phyloP scores from a whole-genome alignment of 208 protist species.

The Trypanosoma theileri region DNA sequence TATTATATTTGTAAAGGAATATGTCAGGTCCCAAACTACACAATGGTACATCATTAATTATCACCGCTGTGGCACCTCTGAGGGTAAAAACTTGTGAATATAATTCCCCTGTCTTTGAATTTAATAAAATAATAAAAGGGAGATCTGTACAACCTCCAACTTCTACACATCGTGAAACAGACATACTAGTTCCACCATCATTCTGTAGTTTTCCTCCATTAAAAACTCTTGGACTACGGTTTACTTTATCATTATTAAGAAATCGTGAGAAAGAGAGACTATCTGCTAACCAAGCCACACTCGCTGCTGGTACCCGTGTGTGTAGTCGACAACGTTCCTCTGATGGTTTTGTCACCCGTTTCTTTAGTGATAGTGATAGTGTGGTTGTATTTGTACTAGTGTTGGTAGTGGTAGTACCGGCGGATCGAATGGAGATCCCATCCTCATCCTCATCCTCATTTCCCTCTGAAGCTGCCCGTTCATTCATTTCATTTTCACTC shows the following conservation, averaged over 20 bases:
- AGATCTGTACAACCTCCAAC: constrained; percentile 43
- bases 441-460: constrained; percentile 1
- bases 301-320: constrained; percentile 42
- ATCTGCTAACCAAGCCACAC: constrained; percentile 41
- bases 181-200: background rate
- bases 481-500: background rate
- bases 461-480: background rate
- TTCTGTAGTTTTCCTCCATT: background rate
- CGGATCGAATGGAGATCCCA: constrained; percentile 2
- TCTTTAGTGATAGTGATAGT: background rate
- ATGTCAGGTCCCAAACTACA: constrained; percentile 56
- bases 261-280: background rate
- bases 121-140: constrained; percentile 54
- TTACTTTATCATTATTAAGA: background rate
- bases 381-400: too few relatives aligned
- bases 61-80: constrained; percentile 31
- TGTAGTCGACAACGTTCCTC: constrained; percentile 40
- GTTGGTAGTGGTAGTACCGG: background rate
- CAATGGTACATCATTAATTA: constrained; percentile 35
- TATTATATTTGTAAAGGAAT: constrained; percentile 14
- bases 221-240: background rate
- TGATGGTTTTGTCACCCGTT: constrained; percentile 1
- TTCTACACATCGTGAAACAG: constrained; percentile 18
- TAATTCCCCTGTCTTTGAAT: constrained; percentile 52
- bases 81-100: constrained; percentile 68